Conservation (phyloP, 441 rosid species). For the Adansonia grandidieri region DNA sequence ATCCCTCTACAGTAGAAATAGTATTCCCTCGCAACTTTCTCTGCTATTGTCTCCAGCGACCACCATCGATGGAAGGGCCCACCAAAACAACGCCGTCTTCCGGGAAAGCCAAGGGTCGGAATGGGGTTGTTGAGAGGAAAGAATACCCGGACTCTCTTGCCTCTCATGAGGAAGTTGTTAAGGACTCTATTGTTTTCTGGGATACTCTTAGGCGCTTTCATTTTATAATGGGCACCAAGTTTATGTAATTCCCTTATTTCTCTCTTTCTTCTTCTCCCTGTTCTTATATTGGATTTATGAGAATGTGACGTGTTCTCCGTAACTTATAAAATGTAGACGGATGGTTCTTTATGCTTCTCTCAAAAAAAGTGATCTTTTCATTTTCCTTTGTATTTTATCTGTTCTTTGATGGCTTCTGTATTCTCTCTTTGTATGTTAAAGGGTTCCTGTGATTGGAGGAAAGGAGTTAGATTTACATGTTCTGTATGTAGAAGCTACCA, state of each 20-base stretch:
- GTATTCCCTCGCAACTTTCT: background rate
- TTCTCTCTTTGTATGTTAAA: constrained; percentile 25
- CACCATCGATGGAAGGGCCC: constrained; percentile 9
- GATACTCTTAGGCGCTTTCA: constrained; percentile 92
- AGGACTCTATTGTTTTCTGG: constrained; percentile 63
- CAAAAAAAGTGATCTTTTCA: background rate
- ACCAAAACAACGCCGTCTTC: constrained; percentile 49
- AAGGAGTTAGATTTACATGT: constrained; percentile 93
- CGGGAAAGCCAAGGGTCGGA: constrained; percentile 27
- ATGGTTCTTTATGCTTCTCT: background rate
- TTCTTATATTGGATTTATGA: background rate
- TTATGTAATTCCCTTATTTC: constrained; percentile 55
- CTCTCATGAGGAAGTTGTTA: constrained; percentile 58
- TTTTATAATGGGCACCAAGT: constrained; percentile 75
- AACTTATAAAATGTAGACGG: background rate
- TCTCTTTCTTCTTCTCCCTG: constrained; percentile 1
- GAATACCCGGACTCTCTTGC: constrained; percentile 71
- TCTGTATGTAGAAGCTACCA: constrained; percentile 85
- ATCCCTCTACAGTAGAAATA: background rate
- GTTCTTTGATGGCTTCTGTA: background rate
- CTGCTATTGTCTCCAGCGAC: constrained; percentile 27
- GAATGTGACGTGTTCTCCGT: background rate
- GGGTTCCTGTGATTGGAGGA: constrained; percentile 99
- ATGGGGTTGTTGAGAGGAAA: constrained; percentile 32
- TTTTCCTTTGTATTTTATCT: background rate